Percentiles rank a stretch among this genome's conserved stretches.
Conservation (phyloP, 2,329 filamentous ascomycete genomes). For the Ophiosphaerella herpotricha region DNA sequence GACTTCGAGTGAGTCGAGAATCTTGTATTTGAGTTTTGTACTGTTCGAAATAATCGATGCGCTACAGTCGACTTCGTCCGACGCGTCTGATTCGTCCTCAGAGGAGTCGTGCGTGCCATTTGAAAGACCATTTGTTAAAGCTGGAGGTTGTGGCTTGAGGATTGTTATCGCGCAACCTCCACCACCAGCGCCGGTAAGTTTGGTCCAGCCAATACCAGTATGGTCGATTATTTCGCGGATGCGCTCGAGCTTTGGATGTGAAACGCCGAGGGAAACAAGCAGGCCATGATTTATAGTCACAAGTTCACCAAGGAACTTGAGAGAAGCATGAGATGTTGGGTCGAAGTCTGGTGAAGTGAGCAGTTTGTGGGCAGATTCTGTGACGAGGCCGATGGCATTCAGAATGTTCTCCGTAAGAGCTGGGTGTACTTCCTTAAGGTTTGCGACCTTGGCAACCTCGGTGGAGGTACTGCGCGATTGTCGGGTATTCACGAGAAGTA, state of each 20-base stretch:
- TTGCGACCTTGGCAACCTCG: constrained; percentile 85
- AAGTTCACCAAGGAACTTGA: constrained; percentile 81
- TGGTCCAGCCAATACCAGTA: constrained; percentile 91
- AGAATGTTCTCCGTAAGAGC: constrained; percentile 80
- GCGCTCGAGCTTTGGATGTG: constrained; percentile 88
- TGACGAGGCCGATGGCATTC: constrained; percentile 80
- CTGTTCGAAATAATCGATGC: constrained; percentile 38
- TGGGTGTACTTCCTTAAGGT: constrained; percentile 72
- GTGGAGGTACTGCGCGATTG: constrained; percentile 82
- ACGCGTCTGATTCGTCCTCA: constrained; percentile 29
- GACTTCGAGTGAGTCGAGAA: constrained; percentile 64
- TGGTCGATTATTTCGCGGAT: constrained; percentile 85
- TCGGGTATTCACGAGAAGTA: constrained; percentile 87
- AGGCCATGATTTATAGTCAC: constrained; percentile 95
- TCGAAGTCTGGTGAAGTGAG: constrained; percentile 69
- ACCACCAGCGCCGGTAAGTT: constrained; percentile 92
- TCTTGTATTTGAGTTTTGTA: constrained; percentile 43
- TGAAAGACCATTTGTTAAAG: constrained; percentile 52
- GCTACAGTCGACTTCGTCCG: constrained; percentile 30
- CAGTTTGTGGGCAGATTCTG: constrained; percentile 60
- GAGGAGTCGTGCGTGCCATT: constrained; percentile 26
- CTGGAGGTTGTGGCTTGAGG: constrained; percentile 65
- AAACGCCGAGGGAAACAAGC: constrained; percentile 88
- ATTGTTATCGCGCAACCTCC: constrained; percentile 95
- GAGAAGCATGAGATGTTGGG: constrained; percentile 62